phyloP scores from a whole-genome alignment of 352 stramenopile species.

The Pythium guiyangense region DNA sequence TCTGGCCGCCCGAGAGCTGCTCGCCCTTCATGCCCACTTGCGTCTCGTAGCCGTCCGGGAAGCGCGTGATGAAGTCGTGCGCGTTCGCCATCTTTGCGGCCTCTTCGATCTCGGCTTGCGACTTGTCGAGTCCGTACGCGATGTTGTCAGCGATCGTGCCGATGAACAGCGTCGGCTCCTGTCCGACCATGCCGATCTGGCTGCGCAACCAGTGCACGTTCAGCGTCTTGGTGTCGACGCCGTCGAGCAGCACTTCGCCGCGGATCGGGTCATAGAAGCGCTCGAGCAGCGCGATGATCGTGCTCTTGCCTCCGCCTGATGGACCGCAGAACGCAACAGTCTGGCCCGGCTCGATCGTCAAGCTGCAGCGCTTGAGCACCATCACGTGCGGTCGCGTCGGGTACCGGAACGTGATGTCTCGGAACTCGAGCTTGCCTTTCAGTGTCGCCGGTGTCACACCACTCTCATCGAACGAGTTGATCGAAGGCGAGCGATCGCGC shows the following conservation, averaged over 20 bases:
- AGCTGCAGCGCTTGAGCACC: conserved; percentile 17
- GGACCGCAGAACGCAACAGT: conserved; percentile 24
- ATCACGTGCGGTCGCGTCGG: conserved; percentile 17
- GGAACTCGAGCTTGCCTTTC: conserved; percentile 17
- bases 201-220: conserved; percentile 22
- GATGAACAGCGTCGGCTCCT: conserved; percentile 68
- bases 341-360: conserved; percentile 18
- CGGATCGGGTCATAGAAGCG: conserved; percentile 25
- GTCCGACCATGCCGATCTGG: conserved; percentile 29
- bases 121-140: conserved; percentile 29
- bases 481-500: background rate
- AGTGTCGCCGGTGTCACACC: conserved; percentile 4
- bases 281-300: conserved; percentile 24
- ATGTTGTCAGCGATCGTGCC: conserved; percentile 45
- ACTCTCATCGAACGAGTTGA: conserved; percentile 6
- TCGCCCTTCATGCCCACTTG: conserved; percentile 60
- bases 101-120: conserved; percentile 47
- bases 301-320: conserved; percentile 26
- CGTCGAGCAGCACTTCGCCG: conserved; percentile 20
- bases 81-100: conserved; percentile 86
- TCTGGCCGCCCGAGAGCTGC: conserved; percentile 89
- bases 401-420: conserved; percentile 21
- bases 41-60: conserved; percentile 86
- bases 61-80: conserved; percentile 79
- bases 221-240: conserved; percentile 11